Conservation (phyloP, 495 filamentous ascomycete genomes). For the Astrothelium subdiscretum region DNA sequence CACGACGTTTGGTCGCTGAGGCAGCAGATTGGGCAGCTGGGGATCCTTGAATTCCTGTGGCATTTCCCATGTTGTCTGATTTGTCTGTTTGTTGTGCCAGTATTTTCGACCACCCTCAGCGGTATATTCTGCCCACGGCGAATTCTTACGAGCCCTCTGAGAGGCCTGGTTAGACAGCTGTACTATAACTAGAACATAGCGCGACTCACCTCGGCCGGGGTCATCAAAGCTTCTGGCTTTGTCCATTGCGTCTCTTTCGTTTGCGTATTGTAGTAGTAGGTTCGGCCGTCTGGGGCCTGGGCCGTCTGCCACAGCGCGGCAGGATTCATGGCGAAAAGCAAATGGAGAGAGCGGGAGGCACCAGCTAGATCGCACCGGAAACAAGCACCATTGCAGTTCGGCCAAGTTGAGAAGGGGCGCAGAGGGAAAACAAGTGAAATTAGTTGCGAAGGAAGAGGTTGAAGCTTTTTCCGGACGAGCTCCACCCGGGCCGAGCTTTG, state of each 20-base stretch:
- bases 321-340: constrained; percentile 48
- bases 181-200: neutral
- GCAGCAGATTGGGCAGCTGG: constrained; percentile 38
- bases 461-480: neutral
- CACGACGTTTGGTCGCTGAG: constrained; percentile 42
- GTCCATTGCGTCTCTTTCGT: constrained; percentile 90
- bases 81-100: constrained; percentile 85
- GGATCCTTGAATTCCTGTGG: constrained; percentile 71
- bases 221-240: constrained; percentile 86
- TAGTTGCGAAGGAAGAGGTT: neutral
- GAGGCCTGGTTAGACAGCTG: neutral
- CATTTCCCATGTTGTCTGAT: constrained; percentile 91
- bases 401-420: neutral
- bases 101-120: constrained; percentile 79
- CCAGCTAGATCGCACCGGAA: neutral
- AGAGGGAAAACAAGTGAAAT: neutral
- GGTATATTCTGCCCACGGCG: constrained; percentile 85
- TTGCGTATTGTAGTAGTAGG: constrained; percentile 86
- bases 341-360: constrained; percentile 2
- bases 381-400: constrained; percentile 11
- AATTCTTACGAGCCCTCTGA: neutral
- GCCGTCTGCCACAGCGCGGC: constrained; percentile 70
- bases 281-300: constrained; percentile 66
- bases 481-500: neutral
- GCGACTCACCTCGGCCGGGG: constrained; percentile 61